Percentiles rank a stretch among this genome's conserved stretches.
These are phyloP conservation scores for Penicillium longicatenatum DNA, from an alignment of 495 filamentous ascomycete genomes.

Conservation along the genomic window DNA sequence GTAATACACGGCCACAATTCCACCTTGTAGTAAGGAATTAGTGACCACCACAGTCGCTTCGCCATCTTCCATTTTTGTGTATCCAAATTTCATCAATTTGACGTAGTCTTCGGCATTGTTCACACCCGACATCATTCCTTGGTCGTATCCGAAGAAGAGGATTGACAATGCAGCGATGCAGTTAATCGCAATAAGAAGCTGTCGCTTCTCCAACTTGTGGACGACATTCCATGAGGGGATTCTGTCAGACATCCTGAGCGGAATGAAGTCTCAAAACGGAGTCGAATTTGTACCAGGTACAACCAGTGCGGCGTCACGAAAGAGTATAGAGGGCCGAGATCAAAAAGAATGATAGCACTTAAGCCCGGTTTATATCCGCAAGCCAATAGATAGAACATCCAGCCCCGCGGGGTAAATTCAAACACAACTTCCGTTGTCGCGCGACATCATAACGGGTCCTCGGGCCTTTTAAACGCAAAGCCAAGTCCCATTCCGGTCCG, in stretches of 20 bases:
- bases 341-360: background rate
- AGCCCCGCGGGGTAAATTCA: constrained; percentile 1
- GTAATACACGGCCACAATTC: constrained; percentile 71
- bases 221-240: constrained; percentile 60
- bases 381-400: background rate
- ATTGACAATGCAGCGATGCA: constrained; percentile 62
- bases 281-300: background rate
- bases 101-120: constrained; percentile 68
- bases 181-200: constrained; percentile 66
- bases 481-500: background rate
- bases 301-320: background rate
- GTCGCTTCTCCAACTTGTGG: constrained; percentile 61
- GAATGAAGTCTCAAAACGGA: background rate
- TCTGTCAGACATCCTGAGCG: constrained; percentile 42
- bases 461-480: constrained; percentile 11
- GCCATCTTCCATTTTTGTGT: constrained; percentile 50
- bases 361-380: background rate
- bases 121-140: constrained; percentile 77
- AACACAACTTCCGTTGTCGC: background rate
- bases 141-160: constrained; percentile 66
- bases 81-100: constrained; percentile 65
- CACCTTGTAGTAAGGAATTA: constrained; percentile 65
- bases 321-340: background rate
- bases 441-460: constrained; percentile 2
- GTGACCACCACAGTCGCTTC: constrained; percentile 55